phyloP scores from a whole-genome alignment of 495 filamentous ascomycete genomes.

The Chlorociboria aeruginascens region DNA sequence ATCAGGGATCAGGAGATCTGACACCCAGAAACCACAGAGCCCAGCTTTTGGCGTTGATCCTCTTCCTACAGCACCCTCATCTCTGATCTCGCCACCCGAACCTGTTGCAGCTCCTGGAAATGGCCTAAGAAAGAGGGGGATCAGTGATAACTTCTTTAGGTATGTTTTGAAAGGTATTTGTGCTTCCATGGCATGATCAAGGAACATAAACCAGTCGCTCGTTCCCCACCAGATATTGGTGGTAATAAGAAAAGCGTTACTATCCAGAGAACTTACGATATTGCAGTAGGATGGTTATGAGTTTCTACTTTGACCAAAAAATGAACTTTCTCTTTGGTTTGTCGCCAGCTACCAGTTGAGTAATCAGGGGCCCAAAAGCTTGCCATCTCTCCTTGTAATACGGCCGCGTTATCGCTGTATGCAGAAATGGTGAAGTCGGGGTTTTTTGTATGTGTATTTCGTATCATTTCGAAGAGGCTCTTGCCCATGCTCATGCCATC shows the following conservation, averaged over 20 bases:
- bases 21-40: slow-evolving; percentile 85
- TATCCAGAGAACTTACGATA: slow-evolving; percentile 35
- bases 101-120: slow-evolving; percentile 84
- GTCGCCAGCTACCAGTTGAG: slow-evolving; percentile 73
- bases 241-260: too few relatives aligned
- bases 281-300: slow-evolving; percentile 94
- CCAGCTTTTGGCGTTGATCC: slow-evolving; percentile 92
- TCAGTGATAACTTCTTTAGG: too few relatives aligned
- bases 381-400: slow-evolving; percentile 63
- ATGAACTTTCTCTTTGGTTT: slow-evolving; percentile 79
- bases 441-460: slow-evolving; percentile 74
- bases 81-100: slow-evolving; percentile 86
- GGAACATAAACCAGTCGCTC: too few relatives aligned
- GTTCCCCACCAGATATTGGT: too few relatives aligned
- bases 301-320: slow-evolving; percentile 94
- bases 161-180: too few relatives aligned
- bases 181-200: too few relatives aligned
- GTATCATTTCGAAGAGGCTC: slow-evolving; percentile 89
- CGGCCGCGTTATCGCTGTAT: slow-evolving; percentile 95
- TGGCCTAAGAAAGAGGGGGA: slow-evolving; percentile 24
- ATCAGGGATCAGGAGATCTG: slow-evolving; percentile 79
- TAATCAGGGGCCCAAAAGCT: slow-evolving; percentile 79
- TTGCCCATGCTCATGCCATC: slow-evolving; percentile 68
- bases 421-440: slow-evolving; percentile 78
- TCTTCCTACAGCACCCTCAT: slow-evolving; percentile 87